phyloP scores from a whole-genome alignment of 2,329 filamentous ascomycete species.

The Calonectria montana region DNA sequence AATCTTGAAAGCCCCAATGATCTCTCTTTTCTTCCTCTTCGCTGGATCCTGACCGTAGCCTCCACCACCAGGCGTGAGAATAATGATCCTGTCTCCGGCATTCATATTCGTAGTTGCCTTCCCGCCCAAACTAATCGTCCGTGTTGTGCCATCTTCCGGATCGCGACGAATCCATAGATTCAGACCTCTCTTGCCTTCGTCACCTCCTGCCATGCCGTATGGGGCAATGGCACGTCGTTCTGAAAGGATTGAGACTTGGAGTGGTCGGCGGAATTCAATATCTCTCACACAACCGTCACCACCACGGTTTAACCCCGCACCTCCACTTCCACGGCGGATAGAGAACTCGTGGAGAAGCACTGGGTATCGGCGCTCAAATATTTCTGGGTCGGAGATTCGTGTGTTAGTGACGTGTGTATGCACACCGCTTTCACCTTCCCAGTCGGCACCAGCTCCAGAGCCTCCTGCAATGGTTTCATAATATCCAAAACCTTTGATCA shows the following conservation, averaged over 20 bases:
- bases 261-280: conserved; percentile 72
- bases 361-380: conserved; percentile 82
- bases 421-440: conserved; percentile 79
- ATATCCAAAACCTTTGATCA: conserved; percentile 77
- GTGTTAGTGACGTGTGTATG: conserved; percentile 91
- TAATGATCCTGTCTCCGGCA: background rate
- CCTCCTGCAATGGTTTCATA: conserved; percentile 89
- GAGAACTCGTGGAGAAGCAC: conserved; percentile 74
- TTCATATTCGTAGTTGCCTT: background rate
- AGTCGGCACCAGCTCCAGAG: conserved; percentile 76
- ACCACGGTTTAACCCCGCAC: conserved; percentile 67
- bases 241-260: conserved; percentile 6
- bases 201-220: conserved; percentile 9
- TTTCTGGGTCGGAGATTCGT: conserved; percentile 82
- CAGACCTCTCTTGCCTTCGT: conserved; percentile 4
- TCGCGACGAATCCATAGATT: conserved; percentile 4
- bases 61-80: conserved; percentile 45
- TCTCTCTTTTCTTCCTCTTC: background rate
- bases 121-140: background rate
- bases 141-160: conserved; percentile 42
- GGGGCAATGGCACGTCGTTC: conserved; percentile 10
- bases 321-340: conserved; percentile 66
- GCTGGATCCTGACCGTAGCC: conserved; percentile 2
- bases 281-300: conserved; percentile 81
- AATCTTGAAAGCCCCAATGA: conserved; percentile 14